phyloP scores from a whole-genome alignment of 306 rosid species.

The Lithocarpus polystachyus region DNA sequence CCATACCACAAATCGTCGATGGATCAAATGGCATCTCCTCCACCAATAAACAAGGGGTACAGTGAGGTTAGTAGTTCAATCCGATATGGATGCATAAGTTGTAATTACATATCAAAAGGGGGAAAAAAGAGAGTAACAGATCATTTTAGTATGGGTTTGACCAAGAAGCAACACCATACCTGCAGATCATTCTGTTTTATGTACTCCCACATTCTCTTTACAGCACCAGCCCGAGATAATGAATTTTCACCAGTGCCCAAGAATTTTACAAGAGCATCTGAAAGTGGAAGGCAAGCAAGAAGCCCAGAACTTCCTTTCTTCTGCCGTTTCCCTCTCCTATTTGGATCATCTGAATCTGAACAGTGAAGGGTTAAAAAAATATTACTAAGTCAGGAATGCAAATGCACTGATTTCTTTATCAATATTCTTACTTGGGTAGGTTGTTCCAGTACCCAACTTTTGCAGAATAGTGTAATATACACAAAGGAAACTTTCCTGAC shows the following conservation, averaged over 20 bases:
- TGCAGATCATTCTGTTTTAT: slow-evolving; percentile 20
- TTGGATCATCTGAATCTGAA: slow-evolving; percentile 18
- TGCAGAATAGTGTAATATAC: not conserved
- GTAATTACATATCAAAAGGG: too few relatives aligned
- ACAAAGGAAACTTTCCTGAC: too few relatives aligned
- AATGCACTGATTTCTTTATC: too few relatives aligned
- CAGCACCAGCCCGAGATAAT: slow-evolving; percentile 10
- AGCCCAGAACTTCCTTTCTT: slow-evolving; percentile 26
- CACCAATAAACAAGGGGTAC: too few relatives aligned
- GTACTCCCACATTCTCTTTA: slow-evolving; percentile 19
- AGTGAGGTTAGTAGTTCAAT: too few relatives aligned
- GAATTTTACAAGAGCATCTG: slow-evolving; percentile 20
- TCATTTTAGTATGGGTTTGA: not conserved
- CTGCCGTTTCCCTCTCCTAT: slow-evolving; percentile 7
- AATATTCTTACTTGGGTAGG: too few relatives aligned
- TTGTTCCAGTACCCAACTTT: not conserved
- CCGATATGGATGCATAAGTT: too few relatives aligned
- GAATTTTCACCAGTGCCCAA: slow-evolving; percentile 15
- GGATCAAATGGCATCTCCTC: too few relatives aligned
- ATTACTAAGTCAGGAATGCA: not conserved
- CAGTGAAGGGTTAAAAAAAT: not conserved
- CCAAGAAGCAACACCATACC: slow-evolving; percentile 3
- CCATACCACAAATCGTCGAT: too few relatives aligned
- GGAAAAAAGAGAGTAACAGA: not conserved
- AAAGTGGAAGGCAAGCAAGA: slow-evolving; percentile 14